Percentiles rank a stretch among this genome's conserved stretches.
Evolutionary conservation across 345 rosid species (phyloP).

Genomic region (Populus nigra): DNA sequence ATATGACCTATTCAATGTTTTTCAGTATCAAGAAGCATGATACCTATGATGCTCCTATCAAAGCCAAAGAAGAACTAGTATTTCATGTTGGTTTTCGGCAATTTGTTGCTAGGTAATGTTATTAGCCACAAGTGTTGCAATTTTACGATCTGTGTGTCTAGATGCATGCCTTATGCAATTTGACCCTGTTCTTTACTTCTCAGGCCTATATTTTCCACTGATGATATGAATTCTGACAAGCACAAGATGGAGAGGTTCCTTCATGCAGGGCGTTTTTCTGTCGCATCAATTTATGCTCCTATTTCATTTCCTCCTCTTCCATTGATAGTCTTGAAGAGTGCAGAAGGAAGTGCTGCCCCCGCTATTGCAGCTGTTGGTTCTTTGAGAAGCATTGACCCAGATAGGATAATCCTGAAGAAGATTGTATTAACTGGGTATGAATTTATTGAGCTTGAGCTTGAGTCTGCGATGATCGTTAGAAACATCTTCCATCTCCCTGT

Average conservation of each 20-base stretch:
- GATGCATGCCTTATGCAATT: background rate
- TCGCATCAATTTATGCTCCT: conserved; percentile 86
- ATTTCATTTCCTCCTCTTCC: conserved; percentile 84
- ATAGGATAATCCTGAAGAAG: conserved; percentile 76
- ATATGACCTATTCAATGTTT: conserved; percentile 9
- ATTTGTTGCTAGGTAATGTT: conserved; percentile 70
- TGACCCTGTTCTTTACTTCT: conserved; percentile 10
- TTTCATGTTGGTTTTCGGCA: conserved; percentile 97
- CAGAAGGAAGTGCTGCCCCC: conserved; percentile 42
- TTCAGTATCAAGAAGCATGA: conserved; percentile 82
- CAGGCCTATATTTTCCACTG: conserved; percentile 89
- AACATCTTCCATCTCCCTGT: background rate
- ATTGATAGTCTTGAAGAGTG: conserved; percentile 65
- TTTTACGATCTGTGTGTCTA: background rate
- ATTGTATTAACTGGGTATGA: conserved; percentile 89
- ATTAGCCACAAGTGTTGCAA: background rate
- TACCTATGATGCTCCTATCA: conserved; percentile 66
- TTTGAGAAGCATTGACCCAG: conserved; percentile 74
- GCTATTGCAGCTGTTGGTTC: conserved; percentile 88
- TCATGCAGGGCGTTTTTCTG: conserved; percentile 69
- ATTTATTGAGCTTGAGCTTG: background rate
- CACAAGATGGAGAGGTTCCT: conserved; percentile 98
- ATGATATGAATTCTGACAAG: conserved; percentile 74
- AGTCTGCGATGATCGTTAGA: background rate
- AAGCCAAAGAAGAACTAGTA: conserved; percentile 82